Evolutionary conservation across 2,329 filamentous ascomycete genomes (phyloP).

Genomic region (Colletotrichum paranaense): DNA sequence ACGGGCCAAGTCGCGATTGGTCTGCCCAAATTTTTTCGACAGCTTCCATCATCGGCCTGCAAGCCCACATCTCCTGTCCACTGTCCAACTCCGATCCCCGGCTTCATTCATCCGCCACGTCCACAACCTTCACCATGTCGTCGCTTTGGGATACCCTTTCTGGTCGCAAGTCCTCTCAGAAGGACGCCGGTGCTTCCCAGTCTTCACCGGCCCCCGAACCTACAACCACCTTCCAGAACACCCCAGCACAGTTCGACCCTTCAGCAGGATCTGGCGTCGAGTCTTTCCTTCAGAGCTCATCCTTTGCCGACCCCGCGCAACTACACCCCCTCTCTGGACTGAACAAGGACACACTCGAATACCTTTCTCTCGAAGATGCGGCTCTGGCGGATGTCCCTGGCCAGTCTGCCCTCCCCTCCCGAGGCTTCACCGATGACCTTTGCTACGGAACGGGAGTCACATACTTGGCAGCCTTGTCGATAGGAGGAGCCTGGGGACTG

Average conservation of each 20-base stretch:
- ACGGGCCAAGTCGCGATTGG: slow-evolving; percentile 37
- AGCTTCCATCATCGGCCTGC: slow-evolving; percentile 35
- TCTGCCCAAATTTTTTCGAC: slow-evolving; percentile 38
- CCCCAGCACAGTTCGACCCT: slow-evolving; percentile 74
- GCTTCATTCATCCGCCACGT: slow-evolving; percentile 20
- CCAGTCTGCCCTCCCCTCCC: slow-evolving; percentile 89
- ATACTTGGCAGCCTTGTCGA: slow-evolving; percentile 85
- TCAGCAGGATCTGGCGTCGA: slow-evolving; percentile 82
- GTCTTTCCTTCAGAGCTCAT: slow-evolving; percentile 82
- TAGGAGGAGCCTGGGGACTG: slow-evolving; percentile 93
- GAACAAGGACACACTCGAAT: slow-evolving; percentile 93
- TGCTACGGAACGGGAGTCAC: slow-evolving; percentile 97
- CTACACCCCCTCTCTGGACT: slow-evolving; percentile 94
- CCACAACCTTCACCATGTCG: slow-evolving; percentile 56
- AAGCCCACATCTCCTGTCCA: slow-evolving; percentile 22
- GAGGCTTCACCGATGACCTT: slow-evolving; percentile 97
- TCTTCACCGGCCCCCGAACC: slow-evolving; percentile 53
- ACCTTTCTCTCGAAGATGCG: slow-evolving; percentile 93
- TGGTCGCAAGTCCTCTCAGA: slow-evolving; percentile 63
- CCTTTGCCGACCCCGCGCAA: slow-evolving; percentile 86
- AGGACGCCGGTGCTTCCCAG: slow-evolving; percentile 41
- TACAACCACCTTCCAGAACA: slow-evolving; percentile 62
- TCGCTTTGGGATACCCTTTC: slow-evolving; percentile 72
- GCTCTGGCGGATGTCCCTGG: slow-evolving; percentile 87
- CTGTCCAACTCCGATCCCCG: slow-evolving; percentile 26